These are phyloP conservation scores for Cinnamomum micranthum DNA, from an alignment of 164 flowering plant species.

Conservation along the genomic window DNA sequence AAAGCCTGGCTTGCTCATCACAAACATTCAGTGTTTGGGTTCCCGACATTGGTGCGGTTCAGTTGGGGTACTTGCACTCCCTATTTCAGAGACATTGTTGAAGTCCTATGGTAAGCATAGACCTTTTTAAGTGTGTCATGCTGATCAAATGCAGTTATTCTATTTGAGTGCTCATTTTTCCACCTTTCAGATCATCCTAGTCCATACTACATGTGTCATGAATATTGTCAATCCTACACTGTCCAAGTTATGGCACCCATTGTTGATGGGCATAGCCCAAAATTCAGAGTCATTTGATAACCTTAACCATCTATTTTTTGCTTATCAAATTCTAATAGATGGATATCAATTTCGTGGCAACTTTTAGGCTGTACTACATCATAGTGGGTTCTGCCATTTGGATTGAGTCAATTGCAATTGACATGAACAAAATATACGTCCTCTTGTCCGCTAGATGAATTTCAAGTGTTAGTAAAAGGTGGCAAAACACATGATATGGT, in stretches of 20 bases:
- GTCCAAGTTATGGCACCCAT: not conserved
- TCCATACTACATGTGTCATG: not conserved
- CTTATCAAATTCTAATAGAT: not conserved
- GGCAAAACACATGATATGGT: no score
- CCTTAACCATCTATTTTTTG: not conserved
- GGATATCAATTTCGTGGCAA: not conserved
- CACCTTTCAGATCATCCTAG: not conserved
- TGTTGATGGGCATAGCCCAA: not conserved
- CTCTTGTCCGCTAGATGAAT: no score
- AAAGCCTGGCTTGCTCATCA: conserved; percentile 85
- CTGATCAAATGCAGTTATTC: not conserved
- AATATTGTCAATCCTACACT: not conserved
- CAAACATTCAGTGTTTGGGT: conserved; percentile 79
- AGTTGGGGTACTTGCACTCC: conserved; percentile 96
- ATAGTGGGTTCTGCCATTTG: not conserved
- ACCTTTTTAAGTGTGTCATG: no score
- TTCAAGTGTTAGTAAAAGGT: no score
- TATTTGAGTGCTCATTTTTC: not conserved
- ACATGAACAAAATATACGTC: no score
- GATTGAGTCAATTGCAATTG: not conserved
- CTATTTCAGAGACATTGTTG: conserved; percentile 52
- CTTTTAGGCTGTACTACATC: not conserved
- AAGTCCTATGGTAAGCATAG: conserved; percentile 73
- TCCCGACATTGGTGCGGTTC: conserved; percentile 88
- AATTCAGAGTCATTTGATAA: not conserved